Evolutionary conservation across 768 basidiomycete genomes (phyloP).

Genomic region (Pisolithus albus): DNA sequence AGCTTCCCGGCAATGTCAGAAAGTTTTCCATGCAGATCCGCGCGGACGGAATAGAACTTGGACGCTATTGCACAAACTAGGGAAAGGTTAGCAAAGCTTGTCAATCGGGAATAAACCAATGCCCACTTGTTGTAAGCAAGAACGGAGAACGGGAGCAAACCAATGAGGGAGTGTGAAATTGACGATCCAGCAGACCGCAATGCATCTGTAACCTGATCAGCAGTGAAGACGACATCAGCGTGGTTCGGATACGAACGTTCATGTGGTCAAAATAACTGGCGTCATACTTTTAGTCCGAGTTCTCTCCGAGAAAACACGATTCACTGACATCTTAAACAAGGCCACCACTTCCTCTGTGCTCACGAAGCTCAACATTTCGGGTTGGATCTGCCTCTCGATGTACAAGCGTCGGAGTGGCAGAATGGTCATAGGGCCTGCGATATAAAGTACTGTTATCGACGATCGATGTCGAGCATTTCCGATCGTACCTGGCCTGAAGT

Average conservation of each 20-base stretch:
- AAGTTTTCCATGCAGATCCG: conserved; percentile 74
- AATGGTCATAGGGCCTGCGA: conserved; percentile 78
- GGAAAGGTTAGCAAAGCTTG: conserved; percentile 4
- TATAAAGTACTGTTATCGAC: not conserved
- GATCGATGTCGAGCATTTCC: not conserved
- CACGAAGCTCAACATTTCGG: conserved; percentile 89
- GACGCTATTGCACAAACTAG: conserved; percentile 92
- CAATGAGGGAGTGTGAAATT: conserved; percentile 90
- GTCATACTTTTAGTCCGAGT: conserved; percentile 3
- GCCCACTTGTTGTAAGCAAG: conserved; percentile 84
- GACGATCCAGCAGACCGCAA: conserved; percentile 71
- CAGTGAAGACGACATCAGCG: not conserved
- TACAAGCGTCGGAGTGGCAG: conserved; percentile 74
- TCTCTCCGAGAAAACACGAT: not conserved
- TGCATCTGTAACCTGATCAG: conserved; percentile 49
- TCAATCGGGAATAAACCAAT: not conserved
- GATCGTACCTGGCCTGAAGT: conserved; percentile 80
- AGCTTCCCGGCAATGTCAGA: conserved; percentile 81
- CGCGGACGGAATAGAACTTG: conserved; percentile 77
- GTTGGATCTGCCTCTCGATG: conserved; percentile 86
- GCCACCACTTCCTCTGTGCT: conserved; percentile 84
- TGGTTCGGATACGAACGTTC: conserved; percentile 42
- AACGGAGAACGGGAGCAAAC: conserved; percentile 95
- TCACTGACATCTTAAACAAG: conserved; percentile 79
- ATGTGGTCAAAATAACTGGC: conserved; percentile 69